These are phyloP conservation scores for Platanus orientalis DNA, from an alignment of 164 flowering plant species.

Conservation along the genomic window DNA sequence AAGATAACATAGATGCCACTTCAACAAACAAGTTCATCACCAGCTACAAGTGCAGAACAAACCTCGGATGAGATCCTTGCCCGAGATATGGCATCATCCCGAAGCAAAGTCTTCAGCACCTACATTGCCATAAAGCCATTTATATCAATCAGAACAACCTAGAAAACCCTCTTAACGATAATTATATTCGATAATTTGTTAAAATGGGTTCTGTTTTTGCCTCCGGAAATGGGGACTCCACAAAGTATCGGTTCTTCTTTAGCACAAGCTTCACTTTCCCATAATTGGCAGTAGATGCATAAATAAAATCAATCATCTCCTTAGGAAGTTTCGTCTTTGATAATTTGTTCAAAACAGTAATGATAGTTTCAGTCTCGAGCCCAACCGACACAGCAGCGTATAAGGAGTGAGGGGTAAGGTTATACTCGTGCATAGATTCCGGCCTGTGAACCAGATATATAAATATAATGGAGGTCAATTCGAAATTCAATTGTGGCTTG, in stretches of 20 bases:
- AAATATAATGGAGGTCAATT: not conserved
- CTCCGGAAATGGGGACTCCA: conserved; percentile 96
- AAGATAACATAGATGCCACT: not conserved
- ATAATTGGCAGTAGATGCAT: conserved; percentile 88
- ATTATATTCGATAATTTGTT: not conserved
- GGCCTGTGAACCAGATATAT: conserved; percentile 43
- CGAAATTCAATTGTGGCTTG: not conserved
- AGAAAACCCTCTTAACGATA: not conserved
- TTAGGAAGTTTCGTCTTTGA: conserved; percentile 70
- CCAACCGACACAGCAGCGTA: conserved; percentile 99
- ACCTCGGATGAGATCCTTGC: conserved; percentile 58
- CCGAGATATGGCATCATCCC: conserved; percentile 46
- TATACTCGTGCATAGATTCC: conserved; percentile 89
- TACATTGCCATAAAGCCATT: conserved; percentile 19
- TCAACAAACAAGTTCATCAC: not conserved
- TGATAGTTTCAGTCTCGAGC: conserved; percentile 83
- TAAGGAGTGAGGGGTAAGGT: conserved; percentile 81
- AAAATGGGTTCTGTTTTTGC: conserved; percentile 26
- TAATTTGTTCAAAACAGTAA: conserved; percentile 56
- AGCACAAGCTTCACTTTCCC: conserved; percentile 99
- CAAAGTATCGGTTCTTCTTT: conserved; percentile 86
- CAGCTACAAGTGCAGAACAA: not conserved
- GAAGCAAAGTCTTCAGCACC: conserved; percentile 57
- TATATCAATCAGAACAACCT: not conserved
- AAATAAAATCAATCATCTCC: conserved; percentile 77